A percentile compares a stretch with the other conserved stretches of the same genome.
Conservation (phyloP, 495 filamentous ascomycete genomes). For the Hapsidospora chrysogenum region DNA sequence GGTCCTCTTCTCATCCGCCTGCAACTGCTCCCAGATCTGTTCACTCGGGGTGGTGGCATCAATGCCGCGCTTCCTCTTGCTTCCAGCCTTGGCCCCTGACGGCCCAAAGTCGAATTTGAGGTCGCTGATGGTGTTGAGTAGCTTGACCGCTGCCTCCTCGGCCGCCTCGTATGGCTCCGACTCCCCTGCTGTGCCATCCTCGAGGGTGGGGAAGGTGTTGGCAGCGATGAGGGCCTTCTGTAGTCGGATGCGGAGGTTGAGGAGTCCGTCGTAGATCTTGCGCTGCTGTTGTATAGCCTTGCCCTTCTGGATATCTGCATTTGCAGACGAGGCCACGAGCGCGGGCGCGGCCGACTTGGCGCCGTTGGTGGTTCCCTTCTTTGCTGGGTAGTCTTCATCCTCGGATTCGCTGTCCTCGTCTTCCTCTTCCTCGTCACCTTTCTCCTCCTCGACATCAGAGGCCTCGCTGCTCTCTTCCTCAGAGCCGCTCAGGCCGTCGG, state of each 20-base stretch:
- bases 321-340: slow-evolving; percentile 7
- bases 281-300: slow-evolving; percentile 69
- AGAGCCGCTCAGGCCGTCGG: slow-evolving; percentile 15
- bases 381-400: not conserved
- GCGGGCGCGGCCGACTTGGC: too few relatives aligned
- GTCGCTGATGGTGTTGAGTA: slow-evolving; percentile 62
- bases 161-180: slow-evolving; percentile 49
- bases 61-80: slow-evolving; percentile 41
- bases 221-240: slow-evolving; percentile 75
- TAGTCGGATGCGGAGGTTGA: slow-evolving; percentile 75
- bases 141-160: slow-evolving; percentile 69
- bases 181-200: slow-evolving; percentile 17
- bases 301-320: slow-evolving; percentile 71
- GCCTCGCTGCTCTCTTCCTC: slow-evolving; percentile 21
- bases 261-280: slow-evolving; percentile 66
- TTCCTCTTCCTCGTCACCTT: slow-evolving; percentile 15
- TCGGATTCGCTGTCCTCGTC: slow-evolving; percentile 10
- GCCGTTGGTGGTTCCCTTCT: not conserved
- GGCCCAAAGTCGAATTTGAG: slow-evolving; percentile 1
- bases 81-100: slow-evolving; percentile 16
- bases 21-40: slow-evolving; percentile 61
- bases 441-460: slow-evolving; percentile 17
- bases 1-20: slow-evolving; percentile 38
- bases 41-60: slow-evolving; percentile 34
- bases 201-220: slow-evolving; percentile 49